A percentile compares a stretch with the other conserved stretches of the same genome.
These are phyloP conservation scores for Fusarium graminum DNA, from an alignment of 2,329 filamentous ascomycete species.

Conservation along the genomic window DNA sequence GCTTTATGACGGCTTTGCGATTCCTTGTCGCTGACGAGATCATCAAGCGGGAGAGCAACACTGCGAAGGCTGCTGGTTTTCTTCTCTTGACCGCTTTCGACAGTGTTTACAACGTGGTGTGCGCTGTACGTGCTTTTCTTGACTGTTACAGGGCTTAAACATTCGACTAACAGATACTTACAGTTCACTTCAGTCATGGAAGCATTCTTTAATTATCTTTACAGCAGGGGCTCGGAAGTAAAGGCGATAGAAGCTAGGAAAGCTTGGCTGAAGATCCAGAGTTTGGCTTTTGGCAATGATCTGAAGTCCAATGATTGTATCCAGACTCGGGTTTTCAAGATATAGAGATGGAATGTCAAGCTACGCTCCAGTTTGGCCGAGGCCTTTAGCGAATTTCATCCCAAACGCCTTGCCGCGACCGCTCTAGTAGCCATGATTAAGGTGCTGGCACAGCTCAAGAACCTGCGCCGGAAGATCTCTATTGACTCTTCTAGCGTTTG, in stretches of 20 bases:
- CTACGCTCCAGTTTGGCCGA: conserved; percentile 36
- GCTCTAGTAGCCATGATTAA: conserved; percentile 33
- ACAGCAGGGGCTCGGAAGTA: neutral
- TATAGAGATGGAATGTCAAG: neutral
- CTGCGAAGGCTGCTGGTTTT: conserved; percentile 1
- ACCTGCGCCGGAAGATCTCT: conserved; percentile 31
- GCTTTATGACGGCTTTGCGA: conserved; percentile 1
- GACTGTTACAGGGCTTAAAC: no score
- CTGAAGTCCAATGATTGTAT: neutral
- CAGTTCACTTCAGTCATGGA: conserved; percentile 18
- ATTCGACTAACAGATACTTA: neutral
- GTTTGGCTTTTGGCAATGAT: conserved; percentile 1
- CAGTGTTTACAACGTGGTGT: conserved; percentile 9
- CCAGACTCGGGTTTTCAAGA: conserved; percentile 3
- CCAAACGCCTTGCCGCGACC: conserved; percentile 31
- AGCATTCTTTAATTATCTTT: conserved; percentile 1
- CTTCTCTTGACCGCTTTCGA: conserved; percentile 11
- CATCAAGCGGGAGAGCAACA: neutral
- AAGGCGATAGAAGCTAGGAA: neutral
- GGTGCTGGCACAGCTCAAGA: conserved; percentile 35
- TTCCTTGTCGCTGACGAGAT: conserved; percentile 7
- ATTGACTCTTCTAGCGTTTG: conserved; percentile 23
- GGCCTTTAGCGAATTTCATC: no score
- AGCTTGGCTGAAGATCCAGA: conserved; percentile 2
- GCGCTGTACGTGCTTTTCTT: neutral